Evolutionary conservation across 805 yeast genomes (phyloP), one percentile per base, ranked within the genome.

Genomic region (Candida namnaoensis): DNA sequence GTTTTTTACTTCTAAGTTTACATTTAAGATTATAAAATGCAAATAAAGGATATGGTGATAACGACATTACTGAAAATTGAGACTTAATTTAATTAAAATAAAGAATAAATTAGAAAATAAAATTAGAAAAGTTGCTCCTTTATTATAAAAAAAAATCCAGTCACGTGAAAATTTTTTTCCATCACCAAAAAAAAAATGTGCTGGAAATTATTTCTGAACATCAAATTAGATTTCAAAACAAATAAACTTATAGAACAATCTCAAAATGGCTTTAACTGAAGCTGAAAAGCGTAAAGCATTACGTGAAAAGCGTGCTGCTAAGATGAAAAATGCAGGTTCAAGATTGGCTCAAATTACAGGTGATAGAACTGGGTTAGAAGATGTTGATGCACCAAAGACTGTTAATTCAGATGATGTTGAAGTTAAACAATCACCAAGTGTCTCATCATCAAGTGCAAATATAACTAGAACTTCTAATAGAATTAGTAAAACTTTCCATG

Each of bases 21-120:
- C 24, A 52, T 44, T 47, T 57, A 3, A 64, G 51, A 12, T 51
- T 50, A 34, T 57, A 53, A 36, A 62, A 57, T 3, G 68, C 66
- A 34, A 49, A 61, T 35, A 60, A 51, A 2, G 65, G 60, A 37
- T 45, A 56, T n/a, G 61, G 57, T 8, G 64, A 58, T 25, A 13
- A 37, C 23, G 44, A 39, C 41, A 39, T 46, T 12, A 9, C 11
- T 6, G 25, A 37, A 19, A 24, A 9, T 19, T 25, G 9, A 10
- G 8, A n/a, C 5, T 36, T 4, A 8, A 8, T n/a, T n/a, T n/a
- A 11, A 13, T 9, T 7, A 8, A 19, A 36, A n/a, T 8, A 24
- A 11, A 27, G 11, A 26, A 28, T 26, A 35, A 7, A 35, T 10
- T 28, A 40, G 36, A n/a, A 35, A 26, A 19, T 41, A 32, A 19